Conservation (phyloP, 257 asterid genomes). For the Fraxinus quadrangulata region DNA sequence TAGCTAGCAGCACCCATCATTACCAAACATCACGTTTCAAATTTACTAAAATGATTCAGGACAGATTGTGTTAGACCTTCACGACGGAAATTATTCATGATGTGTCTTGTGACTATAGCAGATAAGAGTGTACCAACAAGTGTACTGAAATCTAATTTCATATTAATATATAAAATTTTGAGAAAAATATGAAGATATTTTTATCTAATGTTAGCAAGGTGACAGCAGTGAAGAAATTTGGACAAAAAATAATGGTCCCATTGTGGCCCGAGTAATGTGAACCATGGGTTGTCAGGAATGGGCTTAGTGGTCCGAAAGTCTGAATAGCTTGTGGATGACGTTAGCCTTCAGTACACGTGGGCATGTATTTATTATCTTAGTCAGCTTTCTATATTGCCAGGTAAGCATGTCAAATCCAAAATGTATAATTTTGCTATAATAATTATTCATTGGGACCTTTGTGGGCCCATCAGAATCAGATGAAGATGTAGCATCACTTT, state of each 20-base stretch:
- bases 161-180: neutral
- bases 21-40: too few species aligned
- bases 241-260: slow-evolving; percentile 7
- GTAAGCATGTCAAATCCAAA: slow-evolving; percentile 21
- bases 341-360: slow-evolving; percentile 60
- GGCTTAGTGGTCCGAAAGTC: slow-evolving; percentile 63
- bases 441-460: neutral
- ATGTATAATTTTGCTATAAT: slow-evolving; percentile 19
- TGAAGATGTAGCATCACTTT: slow-evolving; percentile 32
- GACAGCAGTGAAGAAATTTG: neutral
- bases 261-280: slow-evolving; percentile 36
- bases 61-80: too few species aligned
- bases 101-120: too few species aligned
- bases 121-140: neutral
- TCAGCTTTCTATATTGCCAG: slow-evolving; percentile 46
- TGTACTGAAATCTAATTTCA: neutral
- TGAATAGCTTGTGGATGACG: slow-evolving; percentile 36
- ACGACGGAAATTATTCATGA: too few species aligned
- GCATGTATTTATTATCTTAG: slow-evolving; percentile 23
- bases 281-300: slow-evolving; percentile 49
- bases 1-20: too few species aligned
- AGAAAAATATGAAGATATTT: slow-evolving; percentile 1
- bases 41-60: too few species aligned
- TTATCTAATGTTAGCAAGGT: slow-evolving; percentile 13
- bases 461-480: slow-evolving; percentile 47